phyloP scores from a whole-genome alignment of 768 basidiomycete species.

The Rhodotorula diobovata region DNA sequence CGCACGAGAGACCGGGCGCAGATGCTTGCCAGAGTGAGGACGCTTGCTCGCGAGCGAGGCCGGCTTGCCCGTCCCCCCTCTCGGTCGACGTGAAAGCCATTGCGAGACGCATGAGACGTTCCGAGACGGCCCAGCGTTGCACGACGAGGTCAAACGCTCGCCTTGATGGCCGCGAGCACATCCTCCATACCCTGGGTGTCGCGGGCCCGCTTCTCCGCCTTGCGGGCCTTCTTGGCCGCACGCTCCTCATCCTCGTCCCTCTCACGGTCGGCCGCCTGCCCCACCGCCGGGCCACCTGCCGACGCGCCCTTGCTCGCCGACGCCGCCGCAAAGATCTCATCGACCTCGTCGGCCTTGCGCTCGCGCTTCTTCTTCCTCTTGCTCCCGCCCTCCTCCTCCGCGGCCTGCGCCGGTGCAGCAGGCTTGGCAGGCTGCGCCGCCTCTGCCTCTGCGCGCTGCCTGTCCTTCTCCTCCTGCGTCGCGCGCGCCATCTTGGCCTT shows the following conservation, averaged over 20 bases:
- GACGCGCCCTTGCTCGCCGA: background rate
- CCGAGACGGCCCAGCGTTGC: too few relatives aligned
- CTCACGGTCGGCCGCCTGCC: constrained; percentile 2
- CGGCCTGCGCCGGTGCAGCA: background rate
- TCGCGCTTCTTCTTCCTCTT: constrained; percentile 29
- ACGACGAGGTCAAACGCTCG: constrained; percentile 6
- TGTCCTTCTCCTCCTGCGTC: constrained; percentile 26
- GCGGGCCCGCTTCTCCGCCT: background rate
- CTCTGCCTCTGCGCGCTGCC: constrained; percentile 1
- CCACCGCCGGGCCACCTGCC: background rate
- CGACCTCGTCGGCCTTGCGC: constrained; percentile 35
- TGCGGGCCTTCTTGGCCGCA: background rate
- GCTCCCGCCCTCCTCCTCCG: background rate
- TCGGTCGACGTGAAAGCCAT: too few relatives aligned
- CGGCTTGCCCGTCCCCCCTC: too few relatives aligned
- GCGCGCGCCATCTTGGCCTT: constrained; percentile 56
- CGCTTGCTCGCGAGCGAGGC: too few relatives aligned
- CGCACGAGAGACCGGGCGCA: too few relatives aligned
- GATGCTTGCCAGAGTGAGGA: too few relatives aligned
- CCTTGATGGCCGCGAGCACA: constrained; percentile 32
- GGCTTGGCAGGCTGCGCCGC: too few relatives aligned
- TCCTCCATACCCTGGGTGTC: constrained; percentile 21
- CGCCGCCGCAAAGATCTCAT: constrained; percentile 25
- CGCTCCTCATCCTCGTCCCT: background rate
- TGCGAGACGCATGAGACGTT: too few relatives aligned